A percentile compares a stretch with the other conserved stretches of the same genome.
Evolutionary conservation across 2,329 filamentous ascomycete genomes (phyloP).

Genomic region (Triangularia setosa): DNA sequence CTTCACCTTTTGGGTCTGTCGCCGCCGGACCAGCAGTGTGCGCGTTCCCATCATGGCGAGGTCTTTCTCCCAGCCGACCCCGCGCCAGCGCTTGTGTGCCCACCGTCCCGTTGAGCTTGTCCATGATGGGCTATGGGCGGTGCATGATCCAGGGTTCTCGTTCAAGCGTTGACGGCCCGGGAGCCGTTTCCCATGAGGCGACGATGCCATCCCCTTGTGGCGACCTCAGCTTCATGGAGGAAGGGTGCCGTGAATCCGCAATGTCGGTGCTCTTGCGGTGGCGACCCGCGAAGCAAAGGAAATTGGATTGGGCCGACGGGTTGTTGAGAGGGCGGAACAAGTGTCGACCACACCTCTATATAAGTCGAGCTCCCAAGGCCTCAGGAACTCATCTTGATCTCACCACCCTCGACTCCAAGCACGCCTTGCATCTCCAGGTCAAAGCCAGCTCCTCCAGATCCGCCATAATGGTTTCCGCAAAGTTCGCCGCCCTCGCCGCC

Average conservation of each 20-base stretch:
- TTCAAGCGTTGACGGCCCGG: conserved; percentile 24
- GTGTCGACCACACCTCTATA: conserved; percentile 17
- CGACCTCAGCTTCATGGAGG: conserved; percentile 10
- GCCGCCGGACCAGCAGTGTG: conserved; percentile 10
- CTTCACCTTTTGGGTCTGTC: conserved; percentile 21
- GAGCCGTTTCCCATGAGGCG: conserved; percentile 18
- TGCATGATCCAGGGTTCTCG: conserved; percentile 6
- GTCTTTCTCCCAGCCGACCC: neutral
- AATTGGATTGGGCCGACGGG: neutral
- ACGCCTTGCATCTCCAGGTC: conserved; percentile 16
- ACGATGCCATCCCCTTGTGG: conserved; percentile 9
- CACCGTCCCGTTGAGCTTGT: conserved; percentile 6
- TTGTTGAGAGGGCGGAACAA: neutral
- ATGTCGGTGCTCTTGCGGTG: neutral
- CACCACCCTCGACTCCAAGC: conserved; percentile 20
- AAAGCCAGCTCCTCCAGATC: conserved; percentile 6
- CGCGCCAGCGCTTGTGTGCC: conserved; percentile 9
- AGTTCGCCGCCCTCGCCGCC: conserved; percentile 35
- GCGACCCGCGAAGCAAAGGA: neutral
- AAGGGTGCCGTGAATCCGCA: conserved; percentile 19
- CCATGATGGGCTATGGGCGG: conserved; percentile 10
- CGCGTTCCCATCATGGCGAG: conserved; percentile 5
- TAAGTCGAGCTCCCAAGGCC: conserved; percentile 14
- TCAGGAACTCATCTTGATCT: conserved; percentile 13
- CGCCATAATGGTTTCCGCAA: conserved; percentile 28